Conservation (phyloP, 352 stramenopile species). For the Pythium periplocum region DNA sequence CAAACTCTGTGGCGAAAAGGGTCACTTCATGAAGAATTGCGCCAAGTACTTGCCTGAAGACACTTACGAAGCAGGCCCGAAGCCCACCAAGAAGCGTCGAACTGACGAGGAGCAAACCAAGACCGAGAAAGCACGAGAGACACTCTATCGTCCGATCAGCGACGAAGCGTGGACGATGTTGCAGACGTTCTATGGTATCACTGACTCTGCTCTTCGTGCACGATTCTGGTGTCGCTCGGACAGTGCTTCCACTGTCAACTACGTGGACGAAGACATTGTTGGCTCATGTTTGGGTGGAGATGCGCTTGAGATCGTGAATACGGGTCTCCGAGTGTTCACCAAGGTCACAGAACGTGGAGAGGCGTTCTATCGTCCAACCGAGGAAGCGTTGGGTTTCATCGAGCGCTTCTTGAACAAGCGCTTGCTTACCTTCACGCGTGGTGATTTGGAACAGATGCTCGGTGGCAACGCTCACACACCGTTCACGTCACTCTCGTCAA, state of each 20-base stretch:
- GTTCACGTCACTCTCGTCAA: slow-evolving; percentile 36
- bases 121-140: slow-evolving; percentile 49
- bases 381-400: slow-evolving; percentile 84
- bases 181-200: slow-evolving; percentile 59
- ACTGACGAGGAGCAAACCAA: slow-evolving; percentile 11
- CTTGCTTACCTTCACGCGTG: slow-evolving; percentile 30
- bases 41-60: slow-evolving; percentile 44
- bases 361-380: slow-evolving; percentile 79
- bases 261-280: slow-evolving; percentile 67
- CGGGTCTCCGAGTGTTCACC: slow-evolving; percentile 86
- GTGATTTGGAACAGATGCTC: slow-evolving; percentile 49
- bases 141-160: slow-evolving; percentile 56
- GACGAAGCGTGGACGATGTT: slow-evolving; percentile 60
- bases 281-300: slow-evolving; percentile 59
- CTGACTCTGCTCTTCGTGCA: slow-evolving; percentile 32
- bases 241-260: slow-evolving; percentile 68
- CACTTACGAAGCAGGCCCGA: slow-evolving; percentile 19
- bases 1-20: slow-evolving; percentile 60
- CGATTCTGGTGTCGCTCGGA: slow-evolving; percentile 77
- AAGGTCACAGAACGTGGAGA: slow-evolving; percentile 64
- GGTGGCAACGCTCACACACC: slow-evolving; percentile 45
- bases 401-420: slow-evolving; percentile 87
- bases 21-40: slow-evolving; percentile 78
- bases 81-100: slow-evolving; percentile 41
- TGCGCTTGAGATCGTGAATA: slow-evolving; percentile 89